Conservation (phyloP, 352 stramenopile species). For the Thalassiosira livingstoniorum region DNA sequence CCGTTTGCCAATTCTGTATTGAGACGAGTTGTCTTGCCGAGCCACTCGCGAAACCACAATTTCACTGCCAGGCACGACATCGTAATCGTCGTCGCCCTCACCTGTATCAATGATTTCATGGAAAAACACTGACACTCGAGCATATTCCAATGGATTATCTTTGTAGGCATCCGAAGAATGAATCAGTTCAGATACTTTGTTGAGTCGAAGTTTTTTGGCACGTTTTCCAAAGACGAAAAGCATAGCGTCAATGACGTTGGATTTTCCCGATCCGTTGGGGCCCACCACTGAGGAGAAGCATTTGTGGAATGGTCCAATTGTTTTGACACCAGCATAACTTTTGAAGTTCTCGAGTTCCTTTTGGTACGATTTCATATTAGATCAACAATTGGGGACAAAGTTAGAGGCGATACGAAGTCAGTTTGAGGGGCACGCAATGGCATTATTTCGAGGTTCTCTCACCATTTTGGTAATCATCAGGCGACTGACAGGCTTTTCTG, state of each 20-base stretch:
- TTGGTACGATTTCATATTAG: slow-evolving; percentile 7
- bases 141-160: slow-evolving; percentile 81
- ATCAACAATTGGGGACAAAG: slow-evolving; percentile 2
- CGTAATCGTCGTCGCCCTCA: slow-evolving; percentile 91
- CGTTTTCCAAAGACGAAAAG: slow-evolving; percentile 99
- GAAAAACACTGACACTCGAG: slow-evolving; percentile 97
- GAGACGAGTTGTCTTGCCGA: slow-evolving; percentile 94
- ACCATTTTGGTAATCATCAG: slow-evolving; percentile 98
- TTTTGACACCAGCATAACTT: slow-evolving; percentile 94
- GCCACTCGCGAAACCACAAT: slow-evolving; percentile 94
- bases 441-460: slow-evolving; percentile 48
- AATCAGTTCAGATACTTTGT: slow-evolving; percentile 98
- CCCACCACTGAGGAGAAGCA: slow-evolving; percentile 98
- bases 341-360: slow-evolving; percentile 99
- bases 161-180: slow-evolving; percentile 93
- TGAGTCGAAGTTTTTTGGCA: slow-evolving; percentile 96
- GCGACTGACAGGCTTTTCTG: slow-evolving; percentile 70
- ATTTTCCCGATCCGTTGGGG: slow-evolving; percentile 99
- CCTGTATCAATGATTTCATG: slow-evolving; percentile 95
- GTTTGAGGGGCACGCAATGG: slow-evolving; percentile 1
- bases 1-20: slow-evolving; percentile 93
- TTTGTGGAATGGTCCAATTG: slow-evolving; percentile 99
- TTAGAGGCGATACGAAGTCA: slow-evolving; percentile 11
- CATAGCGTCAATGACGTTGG: slow-evolving; percentile 99
- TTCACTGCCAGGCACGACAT: slow-evolving; percentile 90